These are phyloP conservation scores for Ophiosphaerella korrae DNA, from an alignment of 2,329 filamentous ascomycete genomes.

Conservation along the genomic window DNA sequence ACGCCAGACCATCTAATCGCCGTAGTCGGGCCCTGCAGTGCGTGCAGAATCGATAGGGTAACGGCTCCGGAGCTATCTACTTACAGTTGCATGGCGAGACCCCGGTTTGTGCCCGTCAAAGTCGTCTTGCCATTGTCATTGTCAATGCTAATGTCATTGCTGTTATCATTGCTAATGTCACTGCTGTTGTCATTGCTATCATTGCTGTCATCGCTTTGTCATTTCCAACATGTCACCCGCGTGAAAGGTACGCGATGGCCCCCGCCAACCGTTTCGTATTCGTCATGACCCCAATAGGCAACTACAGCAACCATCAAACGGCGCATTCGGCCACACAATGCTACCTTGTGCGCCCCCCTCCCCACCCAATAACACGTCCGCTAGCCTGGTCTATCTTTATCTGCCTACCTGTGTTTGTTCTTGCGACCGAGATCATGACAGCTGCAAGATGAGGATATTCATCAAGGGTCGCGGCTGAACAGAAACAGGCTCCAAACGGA, in stretches of 20 bases:
- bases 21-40: neutral
- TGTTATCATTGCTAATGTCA: too few species aligned
- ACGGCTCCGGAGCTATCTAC: neutral
- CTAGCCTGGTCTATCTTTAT: too few species aligned
- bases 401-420: neutral
- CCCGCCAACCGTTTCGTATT: slow-evolving; percentile 3
- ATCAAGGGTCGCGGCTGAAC: neutral
- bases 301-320: neutral
- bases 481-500: neutral
- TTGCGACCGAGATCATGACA: neutral
- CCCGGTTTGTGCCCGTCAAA: neutral
- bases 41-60: slow-evolving; percentile 1
- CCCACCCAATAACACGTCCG: neutral
- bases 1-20: neutral
- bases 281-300: neutral
- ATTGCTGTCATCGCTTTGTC: neutral
- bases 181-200: too few species aligned
- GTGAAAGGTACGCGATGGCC: neutral
- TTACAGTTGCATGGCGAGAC: too few species aligned
- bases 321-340: slow-evolving; percentile 1
- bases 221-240: neutral
- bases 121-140: neutral
- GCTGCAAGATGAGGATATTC: slow-evolving; percentile 1
- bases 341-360: neutral
- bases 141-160: neutral